Conservation (phyloP, 768 basidiomycete species). For the Clathrus columnatus region DNA sequence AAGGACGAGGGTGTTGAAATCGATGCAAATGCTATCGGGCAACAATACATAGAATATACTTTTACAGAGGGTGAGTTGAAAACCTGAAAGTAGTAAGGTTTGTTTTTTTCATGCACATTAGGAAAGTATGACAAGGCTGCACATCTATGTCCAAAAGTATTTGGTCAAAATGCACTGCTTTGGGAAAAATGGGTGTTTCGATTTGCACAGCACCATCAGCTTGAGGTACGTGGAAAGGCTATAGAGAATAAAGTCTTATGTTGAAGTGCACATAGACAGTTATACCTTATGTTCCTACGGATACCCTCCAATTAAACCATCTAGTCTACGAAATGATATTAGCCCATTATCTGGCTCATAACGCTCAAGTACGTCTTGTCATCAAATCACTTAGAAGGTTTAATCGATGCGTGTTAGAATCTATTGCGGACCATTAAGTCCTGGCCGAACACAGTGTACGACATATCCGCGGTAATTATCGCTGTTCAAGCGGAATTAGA, state of each 20-base stretch:
- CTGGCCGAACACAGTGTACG: conserved; percentile 91
- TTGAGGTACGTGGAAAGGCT: conserved; percentile 46
- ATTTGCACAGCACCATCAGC: conserved; percentile 72
- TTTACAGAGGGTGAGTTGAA: conserved; percentile 56
- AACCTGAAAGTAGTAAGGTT: background rate
- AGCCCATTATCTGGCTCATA: conserved; percentile 72
- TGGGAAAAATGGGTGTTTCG: conserved; percentile 97
- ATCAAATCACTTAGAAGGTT: background rate
- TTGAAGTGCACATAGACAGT: conserved; percentile 69
- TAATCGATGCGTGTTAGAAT: conserved; percentile 34
- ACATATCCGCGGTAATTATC: conserved; percentile 78
- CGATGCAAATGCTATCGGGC: conserved; percentile 66
- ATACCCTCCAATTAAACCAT: conserved; percentile 68
- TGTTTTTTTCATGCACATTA: conserved; percentile 16
- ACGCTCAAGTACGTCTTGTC: conserved; percentile 46
- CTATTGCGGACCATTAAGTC: conserved; percentile 69
- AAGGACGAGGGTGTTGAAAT: conserved; percentile 32
- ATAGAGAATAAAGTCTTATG: background rate
- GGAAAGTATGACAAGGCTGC: conserved; percentile 75
- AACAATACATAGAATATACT: conserved; percentile 81
- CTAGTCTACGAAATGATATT: conserved; percentile 94
- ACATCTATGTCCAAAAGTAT: conserved; percentile 72
- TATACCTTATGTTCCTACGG: conserved; percentile 83
- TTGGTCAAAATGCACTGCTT: conserved; percentile 64
- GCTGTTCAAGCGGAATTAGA: conserved; percentile 81